A percentile compares a stretch with the other conserved stretches of the same genome.
These are phyloP conservation scores for Gnomoniopsis smithogilvyi DNA, from an alignment of 2,329 filamentous ascomycete genomes.

Conservation along the genomic window DNA sequence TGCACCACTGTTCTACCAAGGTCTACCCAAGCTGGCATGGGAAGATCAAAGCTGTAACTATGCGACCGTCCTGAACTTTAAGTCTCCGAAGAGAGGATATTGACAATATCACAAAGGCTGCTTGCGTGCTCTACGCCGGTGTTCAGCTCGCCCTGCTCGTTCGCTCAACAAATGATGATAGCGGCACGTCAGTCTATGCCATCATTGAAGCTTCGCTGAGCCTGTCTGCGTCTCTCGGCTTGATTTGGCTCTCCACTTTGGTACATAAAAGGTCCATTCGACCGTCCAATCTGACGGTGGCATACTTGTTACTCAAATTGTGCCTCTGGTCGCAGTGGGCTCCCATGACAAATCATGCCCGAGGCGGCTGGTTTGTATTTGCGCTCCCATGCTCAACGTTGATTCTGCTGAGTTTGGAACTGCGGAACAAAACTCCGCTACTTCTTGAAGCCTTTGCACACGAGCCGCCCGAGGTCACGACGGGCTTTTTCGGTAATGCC, in stretches of 20 bases:
- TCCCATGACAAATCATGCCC: conserved; percentile 4
- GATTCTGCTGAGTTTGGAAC: conserved; percentile 22
- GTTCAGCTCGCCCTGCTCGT: no score
- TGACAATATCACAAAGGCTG: no score
- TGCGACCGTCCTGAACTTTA: no score
- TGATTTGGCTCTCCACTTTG: conserved; percentile 11
- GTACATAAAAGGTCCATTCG: background rate
- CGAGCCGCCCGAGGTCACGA: conserved; percentile 26
- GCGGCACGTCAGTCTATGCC: no score
- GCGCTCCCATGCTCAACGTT: conserved; percentile 22
- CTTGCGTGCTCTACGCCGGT: no score
- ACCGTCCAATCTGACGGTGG: background rate
- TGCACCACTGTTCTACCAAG: no score
- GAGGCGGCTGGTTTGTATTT: background rate
- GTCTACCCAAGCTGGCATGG: no score
- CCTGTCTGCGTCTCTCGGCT: no score
- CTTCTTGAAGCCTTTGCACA: conserved; percentile 12
- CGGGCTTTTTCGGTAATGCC: conserved; percentile 24
- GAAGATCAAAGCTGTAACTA: no score
- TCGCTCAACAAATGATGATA: no score
- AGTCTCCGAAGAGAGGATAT: no score
- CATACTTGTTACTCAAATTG: conserved; percentile 22
- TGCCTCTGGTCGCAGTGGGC: conserved; percentile 20
- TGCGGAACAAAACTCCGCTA: conserved; percentile 17
- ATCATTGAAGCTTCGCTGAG: no score